Evolutionary conservation across 495 filamentous ascomycete genomes (phyloP).

Genomic region (Xylaria venustula): DNA sequence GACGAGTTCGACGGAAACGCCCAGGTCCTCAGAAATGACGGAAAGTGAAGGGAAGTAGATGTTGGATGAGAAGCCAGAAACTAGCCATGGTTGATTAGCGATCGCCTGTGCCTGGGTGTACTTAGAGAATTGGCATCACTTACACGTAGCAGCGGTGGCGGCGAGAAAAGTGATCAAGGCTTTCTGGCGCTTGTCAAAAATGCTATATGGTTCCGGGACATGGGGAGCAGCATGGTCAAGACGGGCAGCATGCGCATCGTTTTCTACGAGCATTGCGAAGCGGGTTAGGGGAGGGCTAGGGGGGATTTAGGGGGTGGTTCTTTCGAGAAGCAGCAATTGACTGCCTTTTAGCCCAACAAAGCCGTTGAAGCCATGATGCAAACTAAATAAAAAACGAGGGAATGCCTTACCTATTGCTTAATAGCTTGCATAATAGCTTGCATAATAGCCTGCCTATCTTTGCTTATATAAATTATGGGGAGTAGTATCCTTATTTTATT

Average conservation of each 20-base stretch:
- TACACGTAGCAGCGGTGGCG: constrained; percentile 49
- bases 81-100: constrained; percentile 17
- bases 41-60: constrained; percentile 54
- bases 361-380: too few relatives aligned
- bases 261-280: background rate
- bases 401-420: background rate
- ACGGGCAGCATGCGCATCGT: background rate
- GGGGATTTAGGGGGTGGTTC: too few relatives aligned
- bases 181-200: constrained; percentile 49
- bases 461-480: too few relatives aligned
- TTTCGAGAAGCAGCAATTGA: too few relatives aligned
- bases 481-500: too few relatives aligned
- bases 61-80: constrained; percentile 55
- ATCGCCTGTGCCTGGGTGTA: too few relatives aligned
- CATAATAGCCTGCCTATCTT: too few relatives aligned
- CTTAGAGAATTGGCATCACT: constrained; percentile 8
- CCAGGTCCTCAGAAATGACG: constrained; percentile 43
- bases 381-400: too few relatives aligned
- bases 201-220: constrained; percentile 39
- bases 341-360: too few relatives aligned
- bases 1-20: constrained; percentile 44
- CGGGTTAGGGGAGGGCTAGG: too few relatives aligned
- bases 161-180: constrained; percentile 45
- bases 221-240: background rate
- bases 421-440: too few relatives aligned